phyloP scores from a whole-genome alignment of 2,329 filamentous ascomycete genomes.

The Curvularia sp. region DNA sequence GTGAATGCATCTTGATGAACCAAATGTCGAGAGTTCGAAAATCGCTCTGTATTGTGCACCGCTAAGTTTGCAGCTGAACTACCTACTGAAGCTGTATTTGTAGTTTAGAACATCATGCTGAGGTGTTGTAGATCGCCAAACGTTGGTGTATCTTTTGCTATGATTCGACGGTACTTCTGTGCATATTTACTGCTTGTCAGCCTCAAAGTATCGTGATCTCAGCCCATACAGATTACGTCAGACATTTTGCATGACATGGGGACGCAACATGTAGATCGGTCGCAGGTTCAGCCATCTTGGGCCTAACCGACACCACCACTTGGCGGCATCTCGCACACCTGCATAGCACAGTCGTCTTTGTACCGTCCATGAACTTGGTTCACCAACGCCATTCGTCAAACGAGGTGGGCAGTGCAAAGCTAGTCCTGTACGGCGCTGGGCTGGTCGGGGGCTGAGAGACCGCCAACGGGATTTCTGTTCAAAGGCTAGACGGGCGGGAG shows the following conservation, averaged over 20 bases:
- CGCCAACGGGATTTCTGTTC: slow-evolving; percentile 11
- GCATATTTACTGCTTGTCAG: neutral
- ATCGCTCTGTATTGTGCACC: neutral
- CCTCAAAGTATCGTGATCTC: neutral
- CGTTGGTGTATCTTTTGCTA: neutral
- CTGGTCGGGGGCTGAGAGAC: slow-evolving; percentile 14
- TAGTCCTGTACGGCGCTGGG: slow-evolving; percentile 21
- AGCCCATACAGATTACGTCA: slow-evolving; percentile 1
- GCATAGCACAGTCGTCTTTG: slow-evolving; percentile 1
- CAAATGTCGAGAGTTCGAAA: neutral
- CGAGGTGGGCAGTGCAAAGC: slow-evolving; percentile 1
- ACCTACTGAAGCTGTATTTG: neutral
- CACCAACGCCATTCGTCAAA: neutral
- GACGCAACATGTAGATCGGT: slow-evolving; percentile 19
- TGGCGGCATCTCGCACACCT: slow-evolving; percentile 1
- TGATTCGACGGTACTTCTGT: slow-evolving; percentile 6
- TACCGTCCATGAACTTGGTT: neutral
- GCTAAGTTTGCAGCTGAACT: neutral
- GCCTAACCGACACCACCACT: slow-evolving; percentile 9
- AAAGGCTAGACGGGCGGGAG: slow-evolving; percentile 18
- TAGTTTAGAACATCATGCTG: neutral
- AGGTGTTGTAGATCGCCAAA: neutral
- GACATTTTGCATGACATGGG: slow-evolving; percentile 15
- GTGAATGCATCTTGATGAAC: slow-evolving; percentile 15
- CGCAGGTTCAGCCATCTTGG: slow-evolving; percentile 14